Evolutionary conservation across 106 monocot genomes (phyloP).

Genomic region (Allium fistulosum): DNA sequence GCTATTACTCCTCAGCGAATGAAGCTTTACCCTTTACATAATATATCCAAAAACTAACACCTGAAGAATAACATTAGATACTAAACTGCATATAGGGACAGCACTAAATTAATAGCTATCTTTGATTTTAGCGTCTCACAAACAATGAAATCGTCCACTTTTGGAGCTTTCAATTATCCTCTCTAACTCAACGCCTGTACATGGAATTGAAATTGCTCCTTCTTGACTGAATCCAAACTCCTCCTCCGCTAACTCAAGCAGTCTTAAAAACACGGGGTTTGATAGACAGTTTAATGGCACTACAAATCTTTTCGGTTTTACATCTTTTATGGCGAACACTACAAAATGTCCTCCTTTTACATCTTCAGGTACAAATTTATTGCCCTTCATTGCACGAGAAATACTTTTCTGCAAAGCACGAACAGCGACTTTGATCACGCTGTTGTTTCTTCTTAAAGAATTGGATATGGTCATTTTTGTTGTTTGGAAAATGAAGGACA

Average conservation of each 20-base stretch:
- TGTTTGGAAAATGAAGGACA: not conserved
- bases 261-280: slow-evolving; percentile 23
- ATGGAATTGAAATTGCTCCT: slow-evolving; percentile 34
- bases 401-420: slow-evolving; percentile 17
- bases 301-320: slow-evolving; percentile 20
- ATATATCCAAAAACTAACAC: no score
- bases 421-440: slow-evolving; percentile 13
- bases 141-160: no score
- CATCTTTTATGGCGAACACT: slow-evolving; percentile 17
- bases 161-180: slow-evolving; percentile 20
- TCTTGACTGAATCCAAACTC: slow-evolving; percentile 41
- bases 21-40: no score
- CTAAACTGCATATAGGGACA: no score
- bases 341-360: slow-evolving; percentile 39
- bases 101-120: no score
- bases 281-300: slow-evolving; percentile 37
- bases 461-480: not conserved
- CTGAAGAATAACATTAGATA: no score
- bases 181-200: slow-evolving; percentile 25
- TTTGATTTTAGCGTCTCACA: no score
- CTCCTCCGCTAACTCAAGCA: slow-evolving; percentile 36
- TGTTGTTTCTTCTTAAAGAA: slow-evolving; percentile 3
- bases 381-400: not conserved
- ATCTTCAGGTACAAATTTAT: slow-evolving; percentile 13
- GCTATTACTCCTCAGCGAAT: no score